These are phyloP conservation scores for Sporothrix sp. DNA, from an alignment of 2,329 filamentous ascomycete species.

Conservation along the genomic window DNA sequence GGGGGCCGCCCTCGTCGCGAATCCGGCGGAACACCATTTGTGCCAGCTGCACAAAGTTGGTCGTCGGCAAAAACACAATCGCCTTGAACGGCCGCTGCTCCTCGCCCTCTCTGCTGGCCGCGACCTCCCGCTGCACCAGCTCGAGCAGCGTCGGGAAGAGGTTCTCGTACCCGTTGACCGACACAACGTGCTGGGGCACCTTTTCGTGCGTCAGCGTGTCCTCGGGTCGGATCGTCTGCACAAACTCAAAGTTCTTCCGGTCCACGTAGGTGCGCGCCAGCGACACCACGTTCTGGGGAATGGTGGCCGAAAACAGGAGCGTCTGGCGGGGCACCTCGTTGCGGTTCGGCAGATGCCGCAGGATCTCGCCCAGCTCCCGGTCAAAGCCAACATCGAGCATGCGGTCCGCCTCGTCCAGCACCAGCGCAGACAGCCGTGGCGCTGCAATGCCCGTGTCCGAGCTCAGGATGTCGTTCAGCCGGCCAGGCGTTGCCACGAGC, in stretches of 20 bases:
- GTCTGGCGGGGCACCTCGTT: slow-evolving; percentile 66
- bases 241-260: slow-evolving; percentile 69
- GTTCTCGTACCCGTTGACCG: slow-evolving; percentile 62
- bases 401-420: slow-evolving; percentile 94
- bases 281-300: slow-evolving; percentile 70
- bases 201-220: slow-evolving; percentile 77
- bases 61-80: slow-evolving; percentile 86
- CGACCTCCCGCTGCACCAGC: slow-evolving; percentile 53
- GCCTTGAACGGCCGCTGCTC: slow-evolving; percentile 66
- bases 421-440: slow-evolving; percentile 73
- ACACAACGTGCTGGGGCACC: slow-evolving; percentile 70
- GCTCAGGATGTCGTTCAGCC: slow-evolving; percentile 69
- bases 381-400: slow-evolving; percentile 94
- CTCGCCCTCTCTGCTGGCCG: slow-evolving; percentile 22
- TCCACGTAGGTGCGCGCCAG: slow-evolving; percentile 74
- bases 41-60: slow-evolving; percentile 58
- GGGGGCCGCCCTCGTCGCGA: slow-evolving; percentile 30
- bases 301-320: slow-evolving; percentile 89
- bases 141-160: slow-evolving; percentile 68
- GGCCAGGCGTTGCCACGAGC: slow-evolving; percentile 81
- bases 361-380: slow-evolving; percentile 53
- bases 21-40: slow-evolving; percentile 47
- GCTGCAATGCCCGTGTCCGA: slow-evolving; percentile 58
- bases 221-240: slow-evolving; percentile 75
- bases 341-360: slow-evolving; percentile 51